Evolutionary conservation across 2,329 filamentous ascomycete genomes (phyloP).

Genomic region (Colletotrichum tamarilloi): DNA sequence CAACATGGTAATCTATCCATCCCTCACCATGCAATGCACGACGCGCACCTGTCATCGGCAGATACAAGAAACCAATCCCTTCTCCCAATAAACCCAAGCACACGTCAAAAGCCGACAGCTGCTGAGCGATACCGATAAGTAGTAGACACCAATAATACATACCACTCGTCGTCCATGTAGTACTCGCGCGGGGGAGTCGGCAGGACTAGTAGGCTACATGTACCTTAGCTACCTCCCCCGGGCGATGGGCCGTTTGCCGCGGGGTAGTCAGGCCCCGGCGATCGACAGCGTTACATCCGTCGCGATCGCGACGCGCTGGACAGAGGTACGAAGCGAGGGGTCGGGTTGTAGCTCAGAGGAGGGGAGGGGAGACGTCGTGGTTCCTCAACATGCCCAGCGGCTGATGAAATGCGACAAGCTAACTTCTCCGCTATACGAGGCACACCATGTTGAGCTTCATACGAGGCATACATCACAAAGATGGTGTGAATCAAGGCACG

Average conservation of each 20-base stretch:
- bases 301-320: conserved; percentile 11
- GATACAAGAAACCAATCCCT: background rate
- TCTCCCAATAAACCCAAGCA: background rate
- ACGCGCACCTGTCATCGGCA: background rate
- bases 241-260: background rate
- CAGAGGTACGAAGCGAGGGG: conserved; percentile 1
- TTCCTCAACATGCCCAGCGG: background rate
- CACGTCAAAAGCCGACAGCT: background rate
- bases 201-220: background rate
- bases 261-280: background rate
- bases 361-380: background rate
- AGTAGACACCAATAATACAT: background rate
- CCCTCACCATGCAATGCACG: background rate
- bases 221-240: background rate
- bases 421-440: background rate
- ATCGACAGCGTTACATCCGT: background rate
- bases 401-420: background rate
- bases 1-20: background rate
- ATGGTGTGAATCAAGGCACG: background rate
- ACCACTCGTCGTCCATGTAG: too few relatives aligned
- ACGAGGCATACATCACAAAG: background rate
- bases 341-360: background rate
- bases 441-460: background rate
- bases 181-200: background rate
- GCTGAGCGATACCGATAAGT: background rate